Base-by-base conservation (phyloP, 306 rosid genomes). In the Prinsepia uniflora region DNA sequence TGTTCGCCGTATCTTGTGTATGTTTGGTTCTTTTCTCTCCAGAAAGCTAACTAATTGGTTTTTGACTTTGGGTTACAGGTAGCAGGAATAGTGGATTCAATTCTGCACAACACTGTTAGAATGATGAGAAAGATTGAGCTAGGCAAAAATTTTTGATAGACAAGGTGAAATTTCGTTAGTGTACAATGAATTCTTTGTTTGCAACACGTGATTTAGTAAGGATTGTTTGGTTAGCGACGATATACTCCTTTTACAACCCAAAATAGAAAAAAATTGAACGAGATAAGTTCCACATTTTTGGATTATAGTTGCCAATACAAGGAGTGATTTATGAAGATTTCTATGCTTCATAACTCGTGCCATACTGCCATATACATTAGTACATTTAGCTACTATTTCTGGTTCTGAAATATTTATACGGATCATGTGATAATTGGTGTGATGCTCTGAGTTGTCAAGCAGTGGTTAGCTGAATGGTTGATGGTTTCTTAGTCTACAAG, bases 51-150 rank as follows among this genome's bases (percentile, higher is more conserved):
- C 67, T 56, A 57, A 46, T 52, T 73, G 42, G 30, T 22, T 67
- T 63, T 52, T 71, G 62, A 68, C 52, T 65, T 82, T 66, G 67
- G 67, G 72, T 84, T 84, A 68, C 96, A 94, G 97, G 98, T 94
- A 4, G 98, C 98, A 60, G 98, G 98, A 79, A 90, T 94, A 71
- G 8, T 94, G 85, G 98, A 94, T 80, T 82, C 98, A 19, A 80
- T 90, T 81, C 87, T 94, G 72, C 90, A 94, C 87, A 81, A 81
- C 83, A 90, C 96, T 67, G 8, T 94, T 6, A 87, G 88, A 80
- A 46, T 91, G 42, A 68, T 94, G 83, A 90, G 73, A 82, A 94
- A 94, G 75, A 76, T 91, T 75, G 98, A 94, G 68, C 85, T 94
- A 58, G 98, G 98, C 74, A 94, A 94, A 66, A 87, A 87, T 71